These are phyloP conservation scores for Trapa bicornis DNA, from an alignment of 345 rosid species.

Conservation along the genomic window DNA sequence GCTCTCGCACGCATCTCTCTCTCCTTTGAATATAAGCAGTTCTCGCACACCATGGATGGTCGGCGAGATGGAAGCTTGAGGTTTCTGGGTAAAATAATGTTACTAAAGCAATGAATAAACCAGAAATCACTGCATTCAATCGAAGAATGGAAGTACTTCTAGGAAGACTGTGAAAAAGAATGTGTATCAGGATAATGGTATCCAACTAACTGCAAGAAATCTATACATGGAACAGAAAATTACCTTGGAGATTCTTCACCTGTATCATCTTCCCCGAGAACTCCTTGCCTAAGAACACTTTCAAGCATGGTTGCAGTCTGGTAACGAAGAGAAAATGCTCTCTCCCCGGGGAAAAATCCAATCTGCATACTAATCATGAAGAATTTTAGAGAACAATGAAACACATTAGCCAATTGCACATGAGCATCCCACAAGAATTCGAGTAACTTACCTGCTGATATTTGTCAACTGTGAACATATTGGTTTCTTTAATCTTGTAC, in stretches of 20 bases:
- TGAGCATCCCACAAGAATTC: conserved; percentile 1
- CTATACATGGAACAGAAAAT: conserved; percentile 12
- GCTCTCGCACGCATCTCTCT: conserved; percentile 70
- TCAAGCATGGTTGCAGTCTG: conserved; percentile 91
- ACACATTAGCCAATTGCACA: neutral
- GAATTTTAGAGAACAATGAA: conserved; percentile 13
- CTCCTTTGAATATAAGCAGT: conserved; percentile 59
- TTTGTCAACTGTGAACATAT: conserved; percentile 83
- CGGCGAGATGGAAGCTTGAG: conserved; percentile 76
- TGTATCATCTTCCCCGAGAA: conserved; percentile 91
- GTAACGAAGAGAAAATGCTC: conserved; percentile 72
- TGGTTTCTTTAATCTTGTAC: conserved; percentile 84
- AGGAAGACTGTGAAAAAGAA: neutral
- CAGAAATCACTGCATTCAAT: neutral
- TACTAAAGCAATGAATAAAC: neutral
- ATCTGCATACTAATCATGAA: conserved; percentile 77
- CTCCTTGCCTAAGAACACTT: conserved; percentile 72
- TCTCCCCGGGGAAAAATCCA: conserved; percentile 66
- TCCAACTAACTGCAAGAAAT: neutral
- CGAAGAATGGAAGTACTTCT: neutral
- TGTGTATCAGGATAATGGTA: neutral
- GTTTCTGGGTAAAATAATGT: conserved; percentile 26
- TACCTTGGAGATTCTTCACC: conserved; percentile 87
- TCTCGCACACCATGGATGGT: conserved; percentile 80
- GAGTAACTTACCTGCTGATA: conserved; percentile 69